Conservation (phyloP, 2,329 filamentous ascomycete genomes). For the Pestalotiopsis sp. region DNA sequence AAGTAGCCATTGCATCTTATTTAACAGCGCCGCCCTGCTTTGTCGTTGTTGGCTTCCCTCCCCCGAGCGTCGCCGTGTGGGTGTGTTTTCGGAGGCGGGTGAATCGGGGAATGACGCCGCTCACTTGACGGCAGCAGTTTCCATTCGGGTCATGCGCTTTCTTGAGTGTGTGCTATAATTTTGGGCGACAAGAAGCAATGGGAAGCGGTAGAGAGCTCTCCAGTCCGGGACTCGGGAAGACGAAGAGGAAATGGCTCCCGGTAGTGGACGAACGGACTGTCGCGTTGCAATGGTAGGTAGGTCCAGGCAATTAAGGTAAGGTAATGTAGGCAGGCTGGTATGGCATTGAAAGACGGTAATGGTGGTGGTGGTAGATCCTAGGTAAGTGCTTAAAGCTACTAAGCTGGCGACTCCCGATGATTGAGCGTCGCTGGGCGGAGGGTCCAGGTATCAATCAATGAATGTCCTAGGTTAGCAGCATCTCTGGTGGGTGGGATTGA, state of each 20-base stretch:
- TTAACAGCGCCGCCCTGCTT: background rate
- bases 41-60: background rate
- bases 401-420: background rate
- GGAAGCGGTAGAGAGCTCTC: background rate
- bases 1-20: slow-evolving; percentile 59
- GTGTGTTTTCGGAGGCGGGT: background rate
- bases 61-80: background rate
- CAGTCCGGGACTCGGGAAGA: background rate
- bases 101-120: background rate
- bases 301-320: no score
- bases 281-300: background rate
- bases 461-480: background rate
- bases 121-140: background rate
- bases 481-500: background rate
- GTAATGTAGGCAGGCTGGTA: no score
- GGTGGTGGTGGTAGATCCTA: background rate
- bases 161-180: background rate
- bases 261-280: background rate
- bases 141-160: background rate
- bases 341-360: background rate
- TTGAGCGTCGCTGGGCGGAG: background rate
- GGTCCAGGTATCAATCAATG: background rate
- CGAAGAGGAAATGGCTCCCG: background rate
- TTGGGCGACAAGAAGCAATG: background rate
- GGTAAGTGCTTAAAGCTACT: background rate